A percentile compares a stretch with the other conserved stretches of the same genome.
Evolutionary conservation across 2,329 filamentous ascomycete genomes (phyloP).

Genomic region (Hysterium pulicare): DNA sequence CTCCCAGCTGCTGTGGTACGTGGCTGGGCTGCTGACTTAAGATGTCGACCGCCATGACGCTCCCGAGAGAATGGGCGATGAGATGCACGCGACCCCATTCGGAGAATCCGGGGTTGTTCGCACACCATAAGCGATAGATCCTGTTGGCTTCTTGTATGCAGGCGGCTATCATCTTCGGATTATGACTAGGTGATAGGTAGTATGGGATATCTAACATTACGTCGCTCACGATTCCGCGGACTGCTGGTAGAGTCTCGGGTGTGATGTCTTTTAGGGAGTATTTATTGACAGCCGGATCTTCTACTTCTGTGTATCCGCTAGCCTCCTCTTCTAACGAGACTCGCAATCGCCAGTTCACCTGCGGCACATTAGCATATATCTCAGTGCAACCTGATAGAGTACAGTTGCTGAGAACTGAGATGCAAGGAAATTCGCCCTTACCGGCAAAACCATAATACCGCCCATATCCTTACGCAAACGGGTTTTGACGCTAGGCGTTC

Average conservation of each 20-base stretch:
- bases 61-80: conserved; percentile 89
- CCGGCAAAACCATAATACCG: conserved; percentile 87
- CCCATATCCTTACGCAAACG: conserved; percentile 75
- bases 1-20: conserved; percentile 48
- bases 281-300: conserved; percentile 58
- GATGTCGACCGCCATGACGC: conserved; percentile 90
- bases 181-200: conserved; percentile 87
- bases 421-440: conserved; percentile 20
- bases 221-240: conserved; percentile 89
- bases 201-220: conserved; percentile 99
- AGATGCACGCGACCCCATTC: conserved; percentile 82
- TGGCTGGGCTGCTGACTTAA: conserved; percentile 82
- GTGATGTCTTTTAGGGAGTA: conserved; percentile 85
- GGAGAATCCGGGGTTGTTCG: conserved; percentile 84
- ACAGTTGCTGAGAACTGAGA: no score
- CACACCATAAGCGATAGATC: conserved; percentile 93
- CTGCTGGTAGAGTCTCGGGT: conserved; percentile 80
- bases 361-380: conserved; percentile 11
- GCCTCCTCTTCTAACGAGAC: conserved; percentile 78
- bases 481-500: conserved; percentile 68
- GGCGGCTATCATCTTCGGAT: conserved; percentile 88
- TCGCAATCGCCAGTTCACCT: conserved; percentile 85
- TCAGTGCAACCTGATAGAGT: no score
- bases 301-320: conserved; percentile 49
- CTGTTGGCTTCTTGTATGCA: conserved; percentile 88